Base-by-base conservation (phyloP, 2,329 filamentous ascomycete species). In the Beauveria sp. region DNA sequence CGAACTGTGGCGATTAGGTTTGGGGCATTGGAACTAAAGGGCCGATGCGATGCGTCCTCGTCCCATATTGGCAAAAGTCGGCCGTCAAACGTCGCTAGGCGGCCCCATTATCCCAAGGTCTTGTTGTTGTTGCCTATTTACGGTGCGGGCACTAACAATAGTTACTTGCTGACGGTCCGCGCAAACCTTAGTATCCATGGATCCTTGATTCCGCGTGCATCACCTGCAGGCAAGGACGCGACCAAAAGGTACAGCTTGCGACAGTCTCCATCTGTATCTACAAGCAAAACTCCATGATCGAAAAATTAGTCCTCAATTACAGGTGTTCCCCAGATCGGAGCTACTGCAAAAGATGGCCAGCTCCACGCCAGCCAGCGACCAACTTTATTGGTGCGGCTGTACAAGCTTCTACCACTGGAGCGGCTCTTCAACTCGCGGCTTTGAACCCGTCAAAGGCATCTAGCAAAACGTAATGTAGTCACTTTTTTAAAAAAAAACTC, bases 371-470 rank as follows among this genome's bases (percentile, higher is more conserved):
- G 47, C 37, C 37, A 22, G n/a, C 56, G 12, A 12, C n/a, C 12
- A 24, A 43, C 37, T 30, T 37, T 52, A 59, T 52, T 59, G 56
- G 56, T 52, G 56, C 56, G 56, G 24, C 12, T 59, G 40, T 59
- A 52, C 30, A 22, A 44, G n/a, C 46, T 30, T 30, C 12, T 9
- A 51, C 22, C 37, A 59, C 56, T 59, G 56, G 56, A 52, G 47
- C 56, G 55, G 55, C 9, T 58, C n/a, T 28, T 14, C 14, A 41
- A 10, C n/a, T 24, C 30, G 46, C 55, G 56, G 56, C n/a, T 16
- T 51, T 52, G 5, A 24, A 26, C 14, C 56, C 56, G 47, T 41
- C 2, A 8, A 50, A 44, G 24, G 16, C 37, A 1, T 28, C 44
- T 30, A 8, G 8, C 9, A 14, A 8, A 26, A 0, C 5, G 34